Percentiles rank a stretch among this genome's conserved stretches.
Evolutionary conservation across 2,329 filamentous ascomycete species (phyloP).

Genomic region (Penicillium nordicum): DNA sequence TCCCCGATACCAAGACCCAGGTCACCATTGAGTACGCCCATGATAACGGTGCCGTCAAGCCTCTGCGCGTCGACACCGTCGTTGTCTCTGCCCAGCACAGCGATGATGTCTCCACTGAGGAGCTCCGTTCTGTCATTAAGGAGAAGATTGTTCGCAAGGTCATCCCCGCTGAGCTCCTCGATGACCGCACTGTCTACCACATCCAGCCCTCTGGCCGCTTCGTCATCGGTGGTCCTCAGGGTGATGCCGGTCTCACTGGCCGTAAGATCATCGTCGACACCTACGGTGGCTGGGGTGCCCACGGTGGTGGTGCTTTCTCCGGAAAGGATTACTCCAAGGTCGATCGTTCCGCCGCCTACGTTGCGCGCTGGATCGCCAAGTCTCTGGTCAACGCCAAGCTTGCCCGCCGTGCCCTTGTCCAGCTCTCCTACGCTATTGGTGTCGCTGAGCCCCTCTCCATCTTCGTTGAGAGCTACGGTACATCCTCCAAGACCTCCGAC

Average conservation of each 20-base stretch:
- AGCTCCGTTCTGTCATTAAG: constrained; percentile 88
- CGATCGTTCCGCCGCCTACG: constrained; percentile 95
- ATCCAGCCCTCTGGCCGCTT: constrained; percentile 98
- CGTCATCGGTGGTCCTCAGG: constrained; percentile 98
- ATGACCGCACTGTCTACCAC: constrained; percentile 94
- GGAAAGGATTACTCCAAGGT: constrained; percentile 99
- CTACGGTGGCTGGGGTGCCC: constrained; percentile 99
- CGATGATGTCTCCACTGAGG: constrained; percentile 81
- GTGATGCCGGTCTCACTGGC: constrained; percentile 96
- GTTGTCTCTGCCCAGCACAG: constrained; percentile 96
- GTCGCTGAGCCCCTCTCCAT: constrained; percentile 96
- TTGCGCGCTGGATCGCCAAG: constrained; percentile 98
- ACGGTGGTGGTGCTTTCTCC: constrained; percentile 99
- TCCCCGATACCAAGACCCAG: constrained; percentile 99
- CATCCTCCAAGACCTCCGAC: constrained; percentile 80
- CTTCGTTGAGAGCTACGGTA: constrained; percentile 97
- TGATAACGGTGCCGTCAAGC: constrained; percentile 85
- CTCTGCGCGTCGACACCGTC: constrained; percentile 89
- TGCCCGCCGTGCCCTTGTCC: constrained; percentile 87
- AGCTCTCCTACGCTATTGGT: constrained; percentile 99
- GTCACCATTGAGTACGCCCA: constrained; percentile 99
- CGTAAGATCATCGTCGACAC: constrained; percentile 99
- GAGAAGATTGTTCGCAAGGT: constrained; percentile 96
- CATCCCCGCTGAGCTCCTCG: constrained; percentile 88
- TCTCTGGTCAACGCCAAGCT: constrained; percentile 87